Percentiles rank a stretch among this genome's conserved stretches.
phyloP scores from a whole-genome alignment of 2,329 filamentous ascomycete species.

The Paecilomyces niveus region DNA sequence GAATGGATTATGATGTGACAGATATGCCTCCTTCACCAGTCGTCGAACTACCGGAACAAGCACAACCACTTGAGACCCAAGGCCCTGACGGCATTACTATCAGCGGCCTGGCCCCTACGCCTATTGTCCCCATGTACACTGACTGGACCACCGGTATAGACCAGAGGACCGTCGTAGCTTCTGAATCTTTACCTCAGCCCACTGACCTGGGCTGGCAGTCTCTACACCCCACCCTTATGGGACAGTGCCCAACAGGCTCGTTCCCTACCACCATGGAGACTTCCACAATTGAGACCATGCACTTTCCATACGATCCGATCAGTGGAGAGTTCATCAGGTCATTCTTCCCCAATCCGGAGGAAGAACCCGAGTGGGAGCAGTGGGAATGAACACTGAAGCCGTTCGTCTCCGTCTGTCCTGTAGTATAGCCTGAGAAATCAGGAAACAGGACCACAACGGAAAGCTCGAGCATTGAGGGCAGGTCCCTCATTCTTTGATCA shows the following conservation, averaged over 20 bases:
- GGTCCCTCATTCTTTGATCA: neutral
- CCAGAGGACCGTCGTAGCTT: neutral
- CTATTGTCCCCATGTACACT: constrained; percentile 1
- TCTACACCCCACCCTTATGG: neutral
- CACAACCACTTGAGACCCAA: constrained; percentile 2
- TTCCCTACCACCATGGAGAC: constrained; percentile 1
- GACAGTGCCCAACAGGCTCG: neutral
- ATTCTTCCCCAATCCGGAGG: constrained; percentile 28
- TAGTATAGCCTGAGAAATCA: neutral
- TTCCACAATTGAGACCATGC: constrained; percentile 17
- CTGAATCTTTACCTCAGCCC: neutral
- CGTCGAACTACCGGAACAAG: constrained; percentile 9
- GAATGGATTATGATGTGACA: constrained; percentile 28
- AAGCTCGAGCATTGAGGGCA: neutral
- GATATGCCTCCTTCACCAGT: constrained; percentile 22
- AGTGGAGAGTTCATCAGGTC: constrained; percentile 31
- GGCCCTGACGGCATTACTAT: neutral
- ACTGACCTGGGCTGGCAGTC: neutral
- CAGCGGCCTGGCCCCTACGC: neutral
- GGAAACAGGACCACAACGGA: neutral
- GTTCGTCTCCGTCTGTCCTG: neutral
- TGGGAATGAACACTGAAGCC: neutral
- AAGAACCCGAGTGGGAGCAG: constrained; percentile 8
- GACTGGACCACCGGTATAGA: neutral
- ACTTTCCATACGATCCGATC: constrained; percentile 34